These are phyloP conservation scores for Vinca minor DNA, from an alignment of 257 asterid genomes.

Conservation along the genomic window DNA sequence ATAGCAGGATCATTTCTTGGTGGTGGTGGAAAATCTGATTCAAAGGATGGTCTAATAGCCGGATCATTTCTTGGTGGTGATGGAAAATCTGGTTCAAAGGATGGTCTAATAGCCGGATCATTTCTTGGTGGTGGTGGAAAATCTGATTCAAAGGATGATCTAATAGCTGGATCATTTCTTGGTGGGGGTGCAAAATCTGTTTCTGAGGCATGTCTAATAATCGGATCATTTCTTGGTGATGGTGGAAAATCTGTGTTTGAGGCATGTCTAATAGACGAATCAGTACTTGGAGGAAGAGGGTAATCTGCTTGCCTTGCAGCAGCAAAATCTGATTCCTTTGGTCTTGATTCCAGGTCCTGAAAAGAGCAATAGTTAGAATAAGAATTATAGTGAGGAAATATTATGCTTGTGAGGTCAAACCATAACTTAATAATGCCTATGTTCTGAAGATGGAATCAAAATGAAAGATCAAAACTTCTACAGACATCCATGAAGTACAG, in stretches of 20 bases:
- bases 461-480: not conserved
- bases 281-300: too few species aligned
- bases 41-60: conserved; percentile 24
- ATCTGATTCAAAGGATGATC: conserved; percentile 32
- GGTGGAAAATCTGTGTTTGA: too few species aligned
- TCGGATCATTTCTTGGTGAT: too few species aligned
- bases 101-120: conserved; percentile 24
- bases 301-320: too few species aligned
- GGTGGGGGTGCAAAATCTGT: conserved; percentile 1
- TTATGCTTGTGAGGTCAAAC: not conserved
- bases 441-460: not conserved
- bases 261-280: too few species aligned
- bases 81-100: conserved; percentile 16
- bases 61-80: conserved; percentile 22
- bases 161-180: conserved; percentile 23
- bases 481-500: not conserved
- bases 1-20: conserved; percentile 21
- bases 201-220: too few species aligned
- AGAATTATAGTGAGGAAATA: not conserved
- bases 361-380: conserved; percentile 2
- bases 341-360: conserved; percentile 17
- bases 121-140: conserved; percentile 22
- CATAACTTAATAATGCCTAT: not conserved
- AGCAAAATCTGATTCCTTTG: not conserved
- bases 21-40: conserved; percentile 27